These are phyloP conservation scores for Fusarium gaditjirri DNA, from an alignment of 2,329 filamentous ascomycete genomes.

Conservation along the genomic window DNA sequence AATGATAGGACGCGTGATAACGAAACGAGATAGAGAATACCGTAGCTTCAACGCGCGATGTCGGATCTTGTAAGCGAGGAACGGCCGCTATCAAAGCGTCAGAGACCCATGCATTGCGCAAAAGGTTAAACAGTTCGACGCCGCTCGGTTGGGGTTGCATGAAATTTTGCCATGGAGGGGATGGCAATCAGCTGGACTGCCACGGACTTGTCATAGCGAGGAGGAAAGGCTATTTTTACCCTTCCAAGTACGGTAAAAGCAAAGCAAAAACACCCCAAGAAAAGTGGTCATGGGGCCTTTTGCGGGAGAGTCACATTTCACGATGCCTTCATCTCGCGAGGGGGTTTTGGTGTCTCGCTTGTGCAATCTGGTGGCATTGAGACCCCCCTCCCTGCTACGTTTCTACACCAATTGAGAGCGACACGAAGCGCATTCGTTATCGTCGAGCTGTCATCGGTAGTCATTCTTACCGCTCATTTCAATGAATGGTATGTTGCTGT, in stretches of 20 bases:
- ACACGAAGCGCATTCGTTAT: not conserved
- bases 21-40: not conserved
- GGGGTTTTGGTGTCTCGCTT: not conserved
- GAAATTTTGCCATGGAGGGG: not conserved
- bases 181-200: constrained; percentile 17
- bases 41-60: constrained; percentile 13
- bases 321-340: constrained; percentile 20
- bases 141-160: constrained; percentile 18
- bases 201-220: not conserved
- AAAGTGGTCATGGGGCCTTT: constrained; percentile 24
- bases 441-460: not conserved
- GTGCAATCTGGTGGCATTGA: not conserved
- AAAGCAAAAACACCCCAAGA: constrained; percentile 14
- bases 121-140: not conserved
- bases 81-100: constrained; percentile 9
- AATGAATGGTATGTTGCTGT: not conserved
- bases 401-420: not conserved
- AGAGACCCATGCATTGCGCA: not conserved
- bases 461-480: not conserved
- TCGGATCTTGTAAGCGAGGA: constrained; percentile 8
- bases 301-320: constrained; percentile 30
- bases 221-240: not conserved
- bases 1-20: constrained; percentile 30
- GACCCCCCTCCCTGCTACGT: not conserved
- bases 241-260: not conserved